Conservation (phyloP, 2,329 filamentous ascomycete species). For the Chaetomium globosum region DNA sequence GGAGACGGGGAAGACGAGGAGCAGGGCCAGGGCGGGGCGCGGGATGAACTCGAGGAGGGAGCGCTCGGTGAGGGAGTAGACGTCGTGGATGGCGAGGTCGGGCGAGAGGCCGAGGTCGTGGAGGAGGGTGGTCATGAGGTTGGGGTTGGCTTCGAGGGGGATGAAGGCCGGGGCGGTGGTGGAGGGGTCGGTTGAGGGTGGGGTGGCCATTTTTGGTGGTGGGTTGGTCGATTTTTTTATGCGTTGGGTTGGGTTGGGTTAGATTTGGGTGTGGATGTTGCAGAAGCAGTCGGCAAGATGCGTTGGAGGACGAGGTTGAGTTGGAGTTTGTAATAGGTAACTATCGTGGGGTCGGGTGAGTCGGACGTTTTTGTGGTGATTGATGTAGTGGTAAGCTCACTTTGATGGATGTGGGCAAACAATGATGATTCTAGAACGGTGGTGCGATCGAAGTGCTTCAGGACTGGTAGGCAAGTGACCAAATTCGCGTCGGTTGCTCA, state of each 20-base stretch:
- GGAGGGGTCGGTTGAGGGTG: conserved; percentile 38
- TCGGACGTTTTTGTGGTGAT: neutral
- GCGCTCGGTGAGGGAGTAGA: conserved; percentile 86
- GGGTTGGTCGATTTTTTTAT: too few species aligned
- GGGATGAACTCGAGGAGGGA: conserved; percentile 85
- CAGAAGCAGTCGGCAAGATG: neutral
- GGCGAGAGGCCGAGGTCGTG: conserved; percentile 80
- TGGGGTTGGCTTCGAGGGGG: conserved; percentile 74
- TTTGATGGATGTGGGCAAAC: neutral
- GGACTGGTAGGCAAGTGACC: neutral
- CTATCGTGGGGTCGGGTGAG: neutral
- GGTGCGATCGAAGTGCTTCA: neutral
- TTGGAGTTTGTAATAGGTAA: neutral
- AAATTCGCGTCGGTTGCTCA: neutral
- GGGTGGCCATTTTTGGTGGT: conserved; percentile 27
- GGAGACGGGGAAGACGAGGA: conserved; percentile 88
- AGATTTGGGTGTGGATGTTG: neutral
- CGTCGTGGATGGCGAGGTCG: conserved; percentile 81
- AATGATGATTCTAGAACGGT: neutral
- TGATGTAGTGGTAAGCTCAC: neutral
- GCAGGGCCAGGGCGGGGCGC: conserved; percentile 81
- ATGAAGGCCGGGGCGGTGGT: conserved; percentile 54
- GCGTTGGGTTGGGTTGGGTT: neutral
- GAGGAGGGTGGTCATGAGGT: conserved; percentile 82
- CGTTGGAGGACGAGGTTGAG: neutral